Evolutionary conservation across 2,329 filamentous ascomycete genomes (phyloP), one percentile per base, ranked within the genome.

Genomic region (Hypoxylon sp.): DNA sequence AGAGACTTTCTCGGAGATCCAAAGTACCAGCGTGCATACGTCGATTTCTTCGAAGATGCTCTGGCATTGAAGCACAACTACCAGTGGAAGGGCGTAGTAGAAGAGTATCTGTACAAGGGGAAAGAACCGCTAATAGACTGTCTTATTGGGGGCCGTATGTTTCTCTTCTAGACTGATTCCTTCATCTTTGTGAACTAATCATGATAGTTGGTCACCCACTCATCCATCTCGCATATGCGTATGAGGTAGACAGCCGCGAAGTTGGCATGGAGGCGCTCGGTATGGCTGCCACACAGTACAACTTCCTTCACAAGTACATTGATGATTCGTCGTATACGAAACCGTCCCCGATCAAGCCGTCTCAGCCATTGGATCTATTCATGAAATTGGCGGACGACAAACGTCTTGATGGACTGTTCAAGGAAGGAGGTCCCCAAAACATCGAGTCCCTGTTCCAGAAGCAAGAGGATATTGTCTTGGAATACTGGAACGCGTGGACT

Each of bases 31-130:
- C 87, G 94, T 62, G 94, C 93, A 0, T 99, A 90, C 74, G 83
- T 99, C 58, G 94, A 99, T 76, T 98, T 95, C 75, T 98, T 97
- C 74, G 95, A 99, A 76, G 95, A 99, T 75, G 88, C 93, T 72
- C 82, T 98, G 28, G 93, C 92, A 2, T 80, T 86, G 76, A 80
- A 81, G 26, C 86, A 89, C 71, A 83, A 87, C 34, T 98, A 97
- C 75, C 87, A 97, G 74, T 97, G 95, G 92, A 91, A 90, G 73
- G 82, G 84, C 55, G 87, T 97, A 2, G 81, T 96, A 7, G 80
- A 87, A 2, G 86, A 94, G 64, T 98, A 91, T 74, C 78, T 99
- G 47, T 91, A 94, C 67, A 79, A 83, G 43, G 90, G 89, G 32
- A 85, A 91, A 52, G 82, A 91, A 74, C 94, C 94, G 4, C 79